Percentiles rank a stretch among this genome's conserved stretches.
Conservation (phyloP, 148 eudicot species). For the Persicaria maculosa region DNA sequence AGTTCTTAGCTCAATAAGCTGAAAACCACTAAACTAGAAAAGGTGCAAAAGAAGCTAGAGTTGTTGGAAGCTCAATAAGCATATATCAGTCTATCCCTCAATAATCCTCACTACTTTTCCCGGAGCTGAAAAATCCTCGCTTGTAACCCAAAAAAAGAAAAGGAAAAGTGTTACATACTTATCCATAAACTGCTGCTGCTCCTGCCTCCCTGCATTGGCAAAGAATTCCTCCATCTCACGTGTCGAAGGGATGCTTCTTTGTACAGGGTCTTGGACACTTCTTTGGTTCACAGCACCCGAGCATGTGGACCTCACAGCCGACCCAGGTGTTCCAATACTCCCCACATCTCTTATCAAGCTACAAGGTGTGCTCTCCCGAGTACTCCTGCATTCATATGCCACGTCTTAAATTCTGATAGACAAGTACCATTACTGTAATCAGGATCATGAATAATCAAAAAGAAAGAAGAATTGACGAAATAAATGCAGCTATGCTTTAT, state of each 20-base stretch:
- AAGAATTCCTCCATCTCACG: slow-evolving; percentile 78
- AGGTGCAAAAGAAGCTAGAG: not conserved
- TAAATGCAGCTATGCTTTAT: not conserved
- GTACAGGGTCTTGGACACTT: not conserved
- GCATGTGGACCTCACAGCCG: slow-evolving; percentile 31
- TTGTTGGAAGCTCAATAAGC: no score
- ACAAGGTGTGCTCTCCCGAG: slow-evolving; percentile 88
- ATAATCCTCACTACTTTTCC: no score
- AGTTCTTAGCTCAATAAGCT: not conserved
- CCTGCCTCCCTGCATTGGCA: slow-evolving; percentile 44
- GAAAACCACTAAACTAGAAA: not conserved
- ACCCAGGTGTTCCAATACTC: slow-evolving; percentile 48
- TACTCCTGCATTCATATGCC: slow-evolving; percentile 36
- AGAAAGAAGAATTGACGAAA: not conserved
- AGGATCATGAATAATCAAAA: not conserved
- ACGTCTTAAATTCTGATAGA: not conserved
- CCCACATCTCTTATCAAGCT: slow-evolving; percentile 52
- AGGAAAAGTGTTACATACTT: slow-evolving; percentile 35
- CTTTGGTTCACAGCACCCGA: slow-evolving; percentile 17
- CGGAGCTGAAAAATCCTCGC: no score
- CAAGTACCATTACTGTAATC: not conserved
- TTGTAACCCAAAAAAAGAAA: not conserved
- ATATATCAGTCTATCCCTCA: no score
- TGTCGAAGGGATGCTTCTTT: slow-evolving; percentile 43
- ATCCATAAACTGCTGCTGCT: slow-evolving; percentile 57